A percentile compares a stretch with the other conserved stretches of the same genome.
Evolutionary conservation across 225 moss, liverwort and hornwort genomes (phyloP).

Genomic region (Physcomitrium patens): DNA sequence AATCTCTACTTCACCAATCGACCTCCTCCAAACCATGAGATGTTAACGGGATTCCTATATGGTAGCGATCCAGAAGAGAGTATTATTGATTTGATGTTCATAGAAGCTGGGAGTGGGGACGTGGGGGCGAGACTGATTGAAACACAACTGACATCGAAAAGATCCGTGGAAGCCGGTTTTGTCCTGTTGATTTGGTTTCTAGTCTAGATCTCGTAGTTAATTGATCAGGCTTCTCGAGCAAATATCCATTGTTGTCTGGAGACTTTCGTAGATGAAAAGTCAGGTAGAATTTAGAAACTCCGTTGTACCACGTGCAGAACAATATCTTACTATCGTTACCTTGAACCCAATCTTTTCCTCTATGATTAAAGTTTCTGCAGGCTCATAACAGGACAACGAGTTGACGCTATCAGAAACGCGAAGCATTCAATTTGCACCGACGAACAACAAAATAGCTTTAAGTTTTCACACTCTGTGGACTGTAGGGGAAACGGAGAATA

Average conservation of each 20-base stretch:
- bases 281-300: conserved; percentile 11
- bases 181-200: not conserved
- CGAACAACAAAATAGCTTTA: conserved; percentile 38
- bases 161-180: conserved; percentile 68
- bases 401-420: conserved; percentile 40
- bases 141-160: conserved; percentile 53
- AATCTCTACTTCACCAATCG: conserved; percentile 45
- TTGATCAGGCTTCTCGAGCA: not conserved
- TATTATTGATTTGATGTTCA: conserved; percentile 36
- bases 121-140: conserved; percentile 56
- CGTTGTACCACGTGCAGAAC: not conserved
- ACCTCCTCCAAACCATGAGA: conserved; percentile 37
- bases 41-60: conserved; percentile 35
- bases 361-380: conserved; percentile 3
- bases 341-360: not conserved
- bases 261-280: conserved; percentile 7
- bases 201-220: not conserved
- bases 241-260: not conserved
- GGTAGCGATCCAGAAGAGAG: conserved; percentile 34
- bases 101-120: conserved; percentile 33
- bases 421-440: conserved; percentile 38
- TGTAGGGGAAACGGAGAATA: not conserved
- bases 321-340: too few relatives aligned
- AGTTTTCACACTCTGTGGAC: conserved; percentile 20
- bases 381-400: conserved; percentile 41